A percentile compares a stretch with the other conserved stretches of the same genome.
Conservation (phyloP, 805 yeast genomes). For the Schwanniomyces yamadae region DNA sequence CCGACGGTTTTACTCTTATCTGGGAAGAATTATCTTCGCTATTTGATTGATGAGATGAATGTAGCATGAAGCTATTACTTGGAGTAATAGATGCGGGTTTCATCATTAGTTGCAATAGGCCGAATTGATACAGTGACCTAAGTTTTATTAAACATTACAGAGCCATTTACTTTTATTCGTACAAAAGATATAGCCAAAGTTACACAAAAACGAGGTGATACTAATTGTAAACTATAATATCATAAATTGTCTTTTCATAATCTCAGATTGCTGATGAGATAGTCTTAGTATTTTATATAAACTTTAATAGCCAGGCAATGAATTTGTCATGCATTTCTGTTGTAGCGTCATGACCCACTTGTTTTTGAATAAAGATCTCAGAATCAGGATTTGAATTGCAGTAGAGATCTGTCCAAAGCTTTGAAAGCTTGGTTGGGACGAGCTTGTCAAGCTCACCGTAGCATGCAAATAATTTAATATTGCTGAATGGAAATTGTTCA, state of each 20-base stretch:
- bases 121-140: no score
- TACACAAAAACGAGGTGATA: neutral
- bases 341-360: slow-evolving; percentile 34
- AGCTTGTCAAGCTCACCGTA: slow-evolving; percentile 36
- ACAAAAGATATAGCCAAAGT: neutral
- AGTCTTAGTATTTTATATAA: no score
- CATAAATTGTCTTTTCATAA: no score
- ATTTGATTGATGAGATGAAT: slow-evolving; percentile 2
- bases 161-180: neutral
- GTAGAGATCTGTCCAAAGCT: slow-evolving; percentile 32
- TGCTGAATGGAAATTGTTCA: slow-evolving; percentile 31
- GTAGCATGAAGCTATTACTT: neutral
- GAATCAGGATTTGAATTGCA: slow-evolving; percentile 22
- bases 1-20: slow-evolving; percentile 9
- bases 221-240: no score
- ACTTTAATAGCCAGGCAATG: slow-evolving; percentile 28
- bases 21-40: slow-evolving; percentile 13
- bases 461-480: slow-evolving; percentile 34
- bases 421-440: slow-evolving; percentile 35
- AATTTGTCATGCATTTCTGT: slow-evolving; percentile 33
- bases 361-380: slow-evolving; percentile 28
- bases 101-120: no score
- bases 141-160: neutral
- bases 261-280: no score
- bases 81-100: neutral